Evolutionary conservation across 768 basidiomycete species (phyloP).

Genomic region (Russula compacta): DNA sequence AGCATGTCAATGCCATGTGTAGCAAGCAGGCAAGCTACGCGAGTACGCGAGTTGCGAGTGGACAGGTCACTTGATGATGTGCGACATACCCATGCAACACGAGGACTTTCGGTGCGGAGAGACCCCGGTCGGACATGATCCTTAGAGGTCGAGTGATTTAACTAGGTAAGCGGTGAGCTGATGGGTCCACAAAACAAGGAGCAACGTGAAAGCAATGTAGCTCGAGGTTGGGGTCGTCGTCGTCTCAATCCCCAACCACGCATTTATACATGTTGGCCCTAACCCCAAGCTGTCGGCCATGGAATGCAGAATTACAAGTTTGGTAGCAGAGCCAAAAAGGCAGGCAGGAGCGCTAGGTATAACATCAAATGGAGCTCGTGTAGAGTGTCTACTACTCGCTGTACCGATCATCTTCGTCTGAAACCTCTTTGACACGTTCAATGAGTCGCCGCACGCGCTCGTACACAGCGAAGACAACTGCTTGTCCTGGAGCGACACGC

Average conservation of each 20-base stretch:
- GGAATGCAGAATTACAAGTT: too few species aligned
- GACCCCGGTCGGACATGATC: constrained; percentile 1
- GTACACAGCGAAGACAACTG: constrained; percentile 96
- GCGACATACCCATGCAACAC: constrained; percentile 15
- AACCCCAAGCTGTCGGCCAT: not conserved
- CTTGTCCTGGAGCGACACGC: constrained; percentile 94
- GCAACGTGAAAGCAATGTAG: too few species aligned
- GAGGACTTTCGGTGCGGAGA: constrained; percentile 3
- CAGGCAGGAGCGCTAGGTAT: not conserved
- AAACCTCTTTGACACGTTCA: constrained; percentile 53
- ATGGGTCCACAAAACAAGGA: too few species aligned
- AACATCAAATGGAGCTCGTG: not conserved
- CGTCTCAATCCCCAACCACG: not conserved
- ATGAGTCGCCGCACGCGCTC: constrained; percentile 74
- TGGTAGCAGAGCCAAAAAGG: not conserved
- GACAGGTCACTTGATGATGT: not conserved
- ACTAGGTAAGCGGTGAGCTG: too few species aligned
- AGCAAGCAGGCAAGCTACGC: not conserved
- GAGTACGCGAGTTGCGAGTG: not conserved
- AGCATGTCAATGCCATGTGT: not conserved
- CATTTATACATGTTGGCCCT: not conserved
- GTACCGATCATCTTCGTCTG: constrained; percentile 49
- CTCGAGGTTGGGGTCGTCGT: not conserved
- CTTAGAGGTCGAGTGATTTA: not conserved
- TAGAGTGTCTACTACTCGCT: constrained; percentile 40